These are phyloP conservation scores for Pseudocercospora pini-densiflorae DNA, from an alignment of 2,329 filamentous ascomycete species.

Conservation along the genomic window DNA sequence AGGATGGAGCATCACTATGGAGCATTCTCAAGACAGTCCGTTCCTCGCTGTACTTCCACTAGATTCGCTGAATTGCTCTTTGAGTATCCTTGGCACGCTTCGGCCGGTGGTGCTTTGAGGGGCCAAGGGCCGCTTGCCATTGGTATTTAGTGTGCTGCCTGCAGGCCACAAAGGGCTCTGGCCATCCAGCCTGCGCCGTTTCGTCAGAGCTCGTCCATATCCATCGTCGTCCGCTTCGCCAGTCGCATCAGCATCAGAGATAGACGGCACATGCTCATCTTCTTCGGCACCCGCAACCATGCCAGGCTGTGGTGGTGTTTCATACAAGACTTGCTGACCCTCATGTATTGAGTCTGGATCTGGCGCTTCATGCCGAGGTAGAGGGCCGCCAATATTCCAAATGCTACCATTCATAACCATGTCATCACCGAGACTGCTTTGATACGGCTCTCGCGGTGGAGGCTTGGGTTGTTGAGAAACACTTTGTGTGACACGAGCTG, in stretches of 20 bases:
- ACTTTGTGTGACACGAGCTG: background rate
- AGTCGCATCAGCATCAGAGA: slow-evolving; percentile 26
- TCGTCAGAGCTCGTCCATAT: slow-evolving; percentile 20
- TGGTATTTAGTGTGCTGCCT: slow-evolving; percentile 23
- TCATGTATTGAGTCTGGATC: slow-evolving; percentile 11
- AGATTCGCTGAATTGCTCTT: slow-evolving; percentile 8
- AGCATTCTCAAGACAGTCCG: background rate
- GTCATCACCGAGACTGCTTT: slow-evolving; percentile 23
- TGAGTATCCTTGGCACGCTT: background rate
- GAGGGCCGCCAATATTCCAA: slow-evolving; percentile 32
- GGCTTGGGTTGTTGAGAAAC: slow-evolving; percentile 9
- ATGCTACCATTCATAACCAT: slow-evolving; percentile 37
- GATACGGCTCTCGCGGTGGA: slow-evolving; percentile 15
- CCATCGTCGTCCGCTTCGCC: slow-evolving; percentile 28
- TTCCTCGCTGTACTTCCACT: background rate
- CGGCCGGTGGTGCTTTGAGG: slow-evolving; percentile 51
- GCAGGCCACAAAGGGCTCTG: slow-evolving; percentile 2
- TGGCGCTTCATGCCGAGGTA: slow-evolving; percentile 22
- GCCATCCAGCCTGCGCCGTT: slow-evolving; percentile 20
- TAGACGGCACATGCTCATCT: slow-evolving; percentile 23
- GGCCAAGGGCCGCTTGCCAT: slow-evolving; percentile 30
- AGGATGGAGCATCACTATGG: background rate
- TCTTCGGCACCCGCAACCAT: slow-evolving; percentile 30
- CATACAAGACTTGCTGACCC: slow-evolving; percentile 28
- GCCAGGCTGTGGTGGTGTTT: slow-evolving; percentile 38